A percentile compares a stretch with the other conserved stretches of the same genome.
Conservation (phyloP, 2,329 filamentous ascomycete genomes). For the Neonectria ditissima region DNA sequence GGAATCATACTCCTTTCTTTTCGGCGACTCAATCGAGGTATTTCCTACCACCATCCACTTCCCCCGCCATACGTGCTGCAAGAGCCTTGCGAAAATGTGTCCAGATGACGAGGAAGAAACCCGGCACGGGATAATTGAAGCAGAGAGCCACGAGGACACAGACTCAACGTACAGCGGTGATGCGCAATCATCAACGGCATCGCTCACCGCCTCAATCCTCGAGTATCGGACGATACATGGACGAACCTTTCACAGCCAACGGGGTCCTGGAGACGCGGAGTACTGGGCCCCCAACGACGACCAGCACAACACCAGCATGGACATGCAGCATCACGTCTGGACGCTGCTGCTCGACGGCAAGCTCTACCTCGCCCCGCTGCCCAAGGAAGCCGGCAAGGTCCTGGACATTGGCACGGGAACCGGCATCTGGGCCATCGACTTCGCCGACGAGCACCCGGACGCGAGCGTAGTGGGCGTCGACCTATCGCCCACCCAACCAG, state of each 20-base stretch:
- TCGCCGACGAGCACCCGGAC: constrained; percentile 24
- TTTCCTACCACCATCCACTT: neutral
- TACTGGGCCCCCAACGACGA: constrained; percentile 28
- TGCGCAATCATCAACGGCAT: constrained; percentile 20
- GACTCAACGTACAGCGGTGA: constrained; percentile 13
- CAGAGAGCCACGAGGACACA: constrained; percentile 6
- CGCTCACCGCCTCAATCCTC: constrained; percentile 26
- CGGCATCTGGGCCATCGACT: constrained; percentile 34
- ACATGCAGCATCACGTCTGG: constrained; percentile 24
- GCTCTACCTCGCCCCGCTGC: constrained; percentile 15
- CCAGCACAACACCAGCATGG: constrained; percentile 22
- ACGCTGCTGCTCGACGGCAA: constrained; percentile 16
- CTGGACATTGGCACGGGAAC: constrained; percentile 29
- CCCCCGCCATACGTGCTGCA: neutral
- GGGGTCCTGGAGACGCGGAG: constrained; percentile 17
- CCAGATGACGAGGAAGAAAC: neutral
- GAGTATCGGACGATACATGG: constrained; percentile 26
- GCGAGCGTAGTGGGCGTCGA: constrained; percentile 21
- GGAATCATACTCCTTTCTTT: neutral
- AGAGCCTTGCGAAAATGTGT: neutral
- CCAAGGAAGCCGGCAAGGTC: constrained; percentile 12
- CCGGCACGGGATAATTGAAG: neutral
- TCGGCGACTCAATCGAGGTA: neutral
- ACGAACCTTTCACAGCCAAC: constrained; percentile 23
- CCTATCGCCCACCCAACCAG: constrained; percentile 23